Percentiles rank a stretch among this genome's conserved stretches.
These are phyloP conservation scores for Colletotrichum kahawae DNA, from an alignment of 2,329 filamentous ascomycete species.

Conservation along the genomic window DNA sequence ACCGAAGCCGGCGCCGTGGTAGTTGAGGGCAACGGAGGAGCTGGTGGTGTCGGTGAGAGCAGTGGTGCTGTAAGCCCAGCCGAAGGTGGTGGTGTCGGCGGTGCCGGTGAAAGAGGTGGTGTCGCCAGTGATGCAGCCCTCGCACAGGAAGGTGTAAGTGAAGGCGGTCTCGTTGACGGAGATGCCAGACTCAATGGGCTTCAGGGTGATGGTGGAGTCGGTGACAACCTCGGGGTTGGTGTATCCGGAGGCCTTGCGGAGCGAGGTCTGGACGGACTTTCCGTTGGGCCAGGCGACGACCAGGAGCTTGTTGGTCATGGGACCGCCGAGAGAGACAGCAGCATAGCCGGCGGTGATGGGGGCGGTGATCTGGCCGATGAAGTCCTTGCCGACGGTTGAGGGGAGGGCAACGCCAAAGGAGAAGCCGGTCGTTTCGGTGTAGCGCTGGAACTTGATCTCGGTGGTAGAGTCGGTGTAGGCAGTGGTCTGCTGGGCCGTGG, in stretches of 20 bases:
- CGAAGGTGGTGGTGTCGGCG: neutral
- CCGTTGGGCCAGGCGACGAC: conserved; percentile 49
- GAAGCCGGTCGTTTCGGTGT: conserved; percentile 9
- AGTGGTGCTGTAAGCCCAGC: conserved; percentile 20
- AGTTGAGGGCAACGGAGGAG: conserved; percentile 22
- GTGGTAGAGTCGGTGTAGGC: conserved; percentile 7
- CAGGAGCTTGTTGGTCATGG: conserved; percentile 49
- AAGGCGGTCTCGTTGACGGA: conserved; percentile 52
- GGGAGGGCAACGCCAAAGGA: conserved; percentile 16
- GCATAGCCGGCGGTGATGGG: conserved; percentile 16
- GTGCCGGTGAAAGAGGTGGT: conserved; percentile 25
- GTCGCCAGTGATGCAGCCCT: conserved; percentile 38
- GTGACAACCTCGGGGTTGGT: conserved; percentile 43
- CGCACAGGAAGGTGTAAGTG: conserved; percentile 54
- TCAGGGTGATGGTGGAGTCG: conserved; percentile 36
- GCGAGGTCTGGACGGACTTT: conserved; percentile 34
- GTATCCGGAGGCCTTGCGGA: conserved; percentile 36
- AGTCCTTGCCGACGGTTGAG: conserved; percentile 13
- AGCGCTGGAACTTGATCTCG: conserved; percentile 17
- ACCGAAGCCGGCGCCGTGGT: conserved; percentile 25
- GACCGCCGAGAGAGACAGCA: conserved; percentile 38
- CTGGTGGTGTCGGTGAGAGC: conserved; percentile 23
- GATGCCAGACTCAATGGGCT: conserved; percentile 50
- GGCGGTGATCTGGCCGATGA: conserved; percentile 21
- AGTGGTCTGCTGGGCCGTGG: conserved; percentile 17